Evolutionary conservation across 169 alveolate genomes (phyloP).

Genomic region (Eimeria brunetti): DNA sequence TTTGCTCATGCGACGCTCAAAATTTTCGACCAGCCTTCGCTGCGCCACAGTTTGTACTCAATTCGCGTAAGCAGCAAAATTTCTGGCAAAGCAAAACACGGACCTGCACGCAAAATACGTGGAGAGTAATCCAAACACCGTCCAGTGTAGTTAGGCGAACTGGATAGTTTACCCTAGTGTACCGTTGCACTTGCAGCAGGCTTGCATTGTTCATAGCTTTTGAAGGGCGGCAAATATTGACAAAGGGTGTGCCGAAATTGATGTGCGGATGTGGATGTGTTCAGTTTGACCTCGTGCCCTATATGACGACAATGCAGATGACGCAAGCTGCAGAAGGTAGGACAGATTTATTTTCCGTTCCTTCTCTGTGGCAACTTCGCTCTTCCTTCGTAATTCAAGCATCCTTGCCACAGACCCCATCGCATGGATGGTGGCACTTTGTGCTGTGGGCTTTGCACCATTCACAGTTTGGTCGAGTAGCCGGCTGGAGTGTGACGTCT

Average conservation of each 20-base stretch:
- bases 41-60: constrained; percentile 73
- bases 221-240: neutral
- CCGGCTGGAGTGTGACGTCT: constrained; percentile 80
- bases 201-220: neutral
- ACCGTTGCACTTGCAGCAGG: neutral
- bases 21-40: constrained; percentile 57
- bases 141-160: neutral
- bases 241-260: neutral
- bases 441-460: neutral
- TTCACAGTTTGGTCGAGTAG: constrained; percentile 73
- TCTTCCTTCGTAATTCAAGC: neutral
- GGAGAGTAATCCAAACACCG: neutral
- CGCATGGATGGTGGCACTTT: neutral
- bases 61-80: constrained; percentile 55
- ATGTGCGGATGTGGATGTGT: neutral
- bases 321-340: constrained; percentile 68
- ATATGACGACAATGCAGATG: constrained; percentile 75
- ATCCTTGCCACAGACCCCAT: neutral
- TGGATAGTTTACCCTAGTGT: no score
- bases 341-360: neutral
- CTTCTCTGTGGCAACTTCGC: neutral
- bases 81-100: neutral
- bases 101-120: neutral
- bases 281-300: constrained; percentile 81
- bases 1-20: constrained; percentile 73